Percentiles rank a stretch among this genome's conserved stretches.
phyloP scores from a whole-genome alignment of 352 stramenopile species.

The Phytophthora palmivora region DNA sequence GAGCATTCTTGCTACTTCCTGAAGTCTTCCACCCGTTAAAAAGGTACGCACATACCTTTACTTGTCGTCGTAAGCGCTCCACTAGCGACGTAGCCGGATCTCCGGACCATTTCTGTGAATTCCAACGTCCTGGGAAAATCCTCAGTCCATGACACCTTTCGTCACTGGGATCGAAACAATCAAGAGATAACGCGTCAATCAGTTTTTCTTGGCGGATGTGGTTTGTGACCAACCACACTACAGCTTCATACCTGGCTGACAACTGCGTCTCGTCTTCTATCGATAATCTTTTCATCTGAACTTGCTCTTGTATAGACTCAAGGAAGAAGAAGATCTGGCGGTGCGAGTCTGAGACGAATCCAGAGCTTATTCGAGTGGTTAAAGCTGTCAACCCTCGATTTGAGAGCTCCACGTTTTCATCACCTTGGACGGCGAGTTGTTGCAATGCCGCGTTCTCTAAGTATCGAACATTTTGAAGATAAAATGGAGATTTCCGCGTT shows the following conservation, averaged over 20 bases:
- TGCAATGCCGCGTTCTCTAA: slow-evolving; percentile 28
- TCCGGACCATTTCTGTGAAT: slow-evolving; percentile 13
- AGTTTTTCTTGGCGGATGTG: neutral
- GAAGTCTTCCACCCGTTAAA: slow-evolving; percentile 36
- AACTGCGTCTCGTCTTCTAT: neutral
- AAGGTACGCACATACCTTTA: slow-evolving; percentile 31
- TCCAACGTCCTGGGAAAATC: neutral
- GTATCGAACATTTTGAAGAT: slow-evolving; percentile 39
- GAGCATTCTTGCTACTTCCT: slow-evolving; percentile 1
- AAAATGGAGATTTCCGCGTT: slow-evolving; percentile 25
- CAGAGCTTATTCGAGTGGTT: slow-evolving; percentile 17
- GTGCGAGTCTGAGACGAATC: slow-evolving; percentile 41
- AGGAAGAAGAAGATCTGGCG: slow-evolving; percentile 38
- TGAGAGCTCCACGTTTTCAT: neutral
- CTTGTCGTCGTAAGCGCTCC: slow-evolving; percentile 33
- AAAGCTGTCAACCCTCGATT: neutral
- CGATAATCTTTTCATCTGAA: neutral
- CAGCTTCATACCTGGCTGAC: slow-evolving; percentile 1
- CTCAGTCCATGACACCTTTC: neutral
- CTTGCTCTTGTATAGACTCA: slow-evolving; percentile 6
- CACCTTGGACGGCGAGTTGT: slow-evolving; percentile 14
- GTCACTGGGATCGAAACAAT: neutral
- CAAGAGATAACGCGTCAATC: neutral
- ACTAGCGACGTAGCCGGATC: slow-evolving; percentile 18
- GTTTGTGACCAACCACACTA: slow-evolving; percentile 21